Percentiles rank a stretch among this genome's conserved stretches.
Evolutionary conservation across 805 yeast species (phyloP).

Genomic region (Starmerella bombi): DNA sequence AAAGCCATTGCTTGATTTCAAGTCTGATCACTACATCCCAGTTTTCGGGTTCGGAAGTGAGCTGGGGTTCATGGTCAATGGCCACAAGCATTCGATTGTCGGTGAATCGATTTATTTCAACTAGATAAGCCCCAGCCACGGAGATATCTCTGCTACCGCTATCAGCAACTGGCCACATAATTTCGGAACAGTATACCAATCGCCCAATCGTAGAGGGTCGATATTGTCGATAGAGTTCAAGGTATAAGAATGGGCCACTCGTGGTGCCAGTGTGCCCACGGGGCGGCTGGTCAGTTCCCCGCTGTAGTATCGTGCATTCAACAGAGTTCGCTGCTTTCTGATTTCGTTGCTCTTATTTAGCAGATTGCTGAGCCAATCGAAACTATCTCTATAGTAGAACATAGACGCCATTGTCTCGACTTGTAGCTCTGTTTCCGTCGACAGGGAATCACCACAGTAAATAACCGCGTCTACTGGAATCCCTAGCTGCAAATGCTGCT

Average conservation of each 20-base stretch:
- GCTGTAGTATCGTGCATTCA: no score
- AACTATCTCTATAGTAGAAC: background rate
- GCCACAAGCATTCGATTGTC: conserved; percentile 22
- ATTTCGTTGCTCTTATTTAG: background rate
- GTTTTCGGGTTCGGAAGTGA: conserved; percentile 27
- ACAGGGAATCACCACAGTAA: background rate
- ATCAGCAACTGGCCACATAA: conserved; percentile 1
- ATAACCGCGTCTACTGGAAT: conserved; percentile 8
- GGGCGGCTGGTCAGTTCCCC: background rate
- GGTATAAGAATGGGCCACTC: no score
- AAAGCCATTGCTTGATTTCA: conserved; percentile 11
- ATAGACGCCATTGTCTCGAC: conserved; percentile 8
- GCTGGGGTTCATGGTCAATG: conserved; percentile 24
- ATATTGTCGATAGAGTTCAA: conserved; percentile 18
- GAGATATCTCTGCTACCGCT: background rate
- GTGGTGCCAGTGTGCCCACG: conserved; percentile 7
- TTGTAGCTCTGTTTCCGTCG: background rate
- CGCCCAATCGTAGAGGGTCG: conserved; percentile 20
- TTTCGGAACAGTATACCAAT: conserved; percentile 13
- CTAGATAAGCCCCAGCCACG: background rate
- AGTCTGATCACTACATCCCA: conserved; percentile 17
- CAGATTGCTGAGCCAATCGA: background rate
- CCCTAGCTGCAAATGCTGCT: conserved; percentile 2
- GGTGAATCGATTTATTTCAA: conserved; percentile 20
- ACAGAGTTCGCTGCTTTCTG: background rate